phyloP scores from a whole-genome alignment of 1,284 basidiomycete genomes.

The Apiotrichum porosum region DNA sequence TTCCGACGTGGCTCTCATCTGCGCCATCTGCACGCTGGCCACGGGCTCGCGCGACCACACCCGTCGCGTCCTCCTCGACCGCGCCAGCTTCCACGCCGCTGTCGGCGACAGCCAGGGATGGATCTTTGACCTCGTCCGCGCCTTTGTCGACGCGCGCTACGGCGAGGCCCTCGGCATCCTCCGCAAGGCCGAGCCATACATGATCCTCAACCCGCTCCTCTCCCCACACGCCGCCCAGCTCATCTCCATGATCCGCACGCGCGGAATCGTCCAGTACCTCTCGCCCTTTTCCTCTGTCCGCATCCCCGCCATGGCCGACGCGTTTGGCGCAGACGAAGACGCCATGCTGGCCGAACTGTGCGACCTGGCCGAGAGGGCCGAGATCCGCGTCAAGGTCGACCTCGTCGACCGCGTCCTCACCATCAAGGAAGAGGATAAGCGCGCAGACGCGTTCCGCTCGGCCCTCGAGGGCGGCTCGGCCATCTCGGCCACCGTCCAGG shows the following conservation, averaged over 20 bases:
- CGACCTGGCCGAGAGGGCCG: slow-evolving; percentile 22
- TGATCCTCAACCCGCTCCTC: slow-evolving; percentile 34
- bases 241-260: slow-evolving; percentile 26
- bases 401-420: slow-evolving; percentile 37
- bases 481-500: slow-evolving; percentile 18
- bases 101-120: slow-evolving; percentile 34
- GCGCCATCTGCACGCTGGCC: slow-evolving; percentile 31
- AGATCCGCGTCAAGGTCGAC: slow-evolving; percentile 36
- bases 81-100: slow-evolving; percentile 27
- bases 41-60: slow-evolving; percentile 27
- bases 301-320: slow-evolving; percentile 32
- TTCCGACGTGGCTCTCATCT: slow-evolving; percentile 31
- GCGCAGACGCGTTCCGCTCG: slow-evolving; percentile 25
- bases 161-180: slow-evolving; percentile 28
- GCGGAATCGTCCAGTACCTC: slow-evolving; percentile 40
- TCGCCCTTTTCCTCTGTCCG: slow-evolving; percentile 35
- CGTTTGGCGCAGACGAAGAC: slow-evolving; percentile 21
- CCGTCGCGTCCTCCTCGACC: slow-evolving; percentile 29
- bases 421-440: slow-evolving; percentile 21
- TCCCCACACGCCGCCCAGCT: slow-evolving; percentile 16
- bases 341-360: slow-evolving; percentile 29
- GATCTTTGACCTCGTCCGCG: slow-evolving; percentile 35
- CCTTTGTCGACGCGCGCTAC: slow-evolving; percentile 39
- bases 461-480: slow-evolving; percentile 23
- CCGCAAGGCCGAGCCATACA: slow-evolving; percentile 22